phyloP scores from a whole-genome alignment of 306 rosid species.

The Castanea mollissima region DNA sequence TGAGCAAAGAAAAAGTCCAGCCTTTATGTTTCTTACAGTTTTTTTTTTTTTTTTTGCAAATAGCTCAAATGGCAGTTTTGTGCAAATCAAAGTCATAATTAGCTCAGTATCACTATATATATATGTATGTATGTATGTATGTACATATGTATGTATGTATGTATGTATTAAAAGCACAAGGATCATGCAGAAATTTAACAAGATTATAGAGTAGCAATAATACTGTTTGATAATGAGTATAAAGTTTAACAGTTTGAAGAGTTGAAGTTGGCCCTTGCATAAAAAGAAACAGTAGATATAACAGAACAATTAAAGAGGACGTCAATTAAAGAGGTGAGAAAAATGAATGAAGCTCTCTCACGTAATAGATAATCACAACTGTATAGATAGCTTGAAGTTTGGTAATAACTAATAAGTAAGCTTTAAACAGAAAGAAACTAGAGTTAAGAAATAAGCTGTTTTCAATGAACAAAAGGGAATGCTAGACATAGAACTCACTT shows the following conservation, averaged over 20 bases:
- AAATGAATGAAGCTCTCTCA: not conserved
- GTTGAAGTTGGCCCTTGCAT: not conserved
- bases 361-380: not conserved
- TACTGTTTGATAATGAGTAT: not conserved
- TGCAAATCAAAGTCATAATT: not conserved
- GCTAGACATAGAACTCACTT: constrained; percentile 10
- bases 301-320: not conserved
- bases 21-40: not conserved
- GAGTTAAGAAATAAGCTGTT: not conserved
- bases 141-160: too few relatives aligned
- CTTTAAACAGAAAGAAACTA: not conserved
- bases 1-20: not conserved
- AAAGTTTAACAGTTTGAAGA: not conserved
- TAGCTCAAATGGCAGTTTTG: not conserved
- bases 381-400: too few relatives aligned
- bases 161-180: too few relatives aligned
- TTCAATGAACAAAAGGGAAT: not conserved
- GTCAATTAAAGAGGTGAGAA: not conserved
- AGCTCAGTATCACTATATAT: not conserved
- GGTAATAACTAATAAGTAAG: too few relatives aligned
- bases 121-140: too few relatives aligned
- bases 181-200: too few relatives aligned
- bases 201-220: too few relatives aligned
- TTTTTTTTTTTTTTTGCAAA: not conserved
- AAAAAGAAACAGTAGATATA: not conserved